Evolutionary conservation across 2,329 filamentous ascomycete genomes (phyloP).

Genomic region (Sporothrix inflata): DNA sequence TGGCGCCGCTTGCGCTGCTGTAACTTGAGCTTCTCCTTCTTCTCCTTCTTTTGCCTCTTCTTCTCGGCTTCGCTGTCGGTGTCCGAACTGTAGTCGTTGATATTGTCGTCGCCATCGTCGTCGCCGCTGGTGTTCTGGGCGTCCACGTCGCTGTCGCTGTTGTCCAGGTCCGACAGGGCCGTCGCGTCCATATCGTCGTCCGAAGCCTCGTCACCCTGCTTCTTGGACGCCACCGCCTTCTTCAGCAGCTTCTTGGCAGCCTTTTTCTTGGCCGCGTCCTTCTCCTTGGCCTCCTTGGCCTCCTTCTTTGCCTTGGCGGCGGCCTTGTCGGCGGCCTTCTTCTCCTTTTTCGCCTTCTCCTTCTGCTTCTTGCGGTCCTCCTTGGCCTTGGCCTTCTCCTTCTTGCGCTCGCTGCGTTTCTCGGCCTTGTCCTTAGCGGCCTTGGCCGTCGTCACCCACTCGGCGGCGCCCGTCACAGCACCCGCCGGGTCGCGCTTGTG

Average conservation of each 20-base stretch:
- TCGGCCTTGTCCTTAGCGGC: slow-evolving; percentile 52
- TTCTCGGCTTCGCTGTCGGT: slow-evolving; percentile 26
- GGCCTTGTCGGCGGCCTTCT: slow-evolving; percentile 33
- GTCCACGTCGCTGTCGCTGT: not conserved
- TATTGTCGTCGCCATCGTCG: not conserved
- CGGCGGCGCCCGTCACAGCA: slow-evolving; percentile 51
- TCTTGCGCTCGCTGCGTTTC: slow-evolving; percentile 44
- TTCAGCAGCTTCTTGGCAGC: slow-evolving; percentile 33
- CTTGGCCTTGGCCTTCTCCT: slow-evolving; percentile 44
- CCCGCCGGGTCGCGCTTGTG: slow-evolving; percentile 57
- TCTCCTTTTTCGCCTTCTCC: slow-evolving; percentile 35
- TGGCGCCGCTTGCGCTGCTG: slow-evolving; percentile 12
- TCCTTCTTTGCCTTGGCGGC: slow-evolving; percentile 30
- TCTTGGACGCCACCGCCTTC: slow-evolving; percentile 29
- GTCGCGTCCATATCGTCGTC: not conserved
- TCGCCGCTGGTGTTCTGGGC: not conserved
- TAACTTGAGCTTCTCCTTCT: slow-evolving; percentile 7
- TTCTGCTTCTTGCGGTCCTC: slow-evolving; percentile 37
- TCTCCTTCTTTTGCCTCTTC: slow-evolving; percentile 6
- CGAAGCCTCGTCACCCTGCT: not conserved
- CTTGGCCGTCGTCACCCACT: slow-evolving; percentile 55
- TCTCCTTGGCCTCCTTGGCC: slow-evolving; percentile 30
- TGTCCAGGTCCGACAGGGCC: not conserved
- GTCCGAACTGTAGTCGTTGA: not conserved
- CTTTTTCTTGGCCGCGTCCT: slow-evolving; percentile 35